Base-by-base conservation (phyloP, 805 yeast species). In the Blastobotrys parvus region DNA sequence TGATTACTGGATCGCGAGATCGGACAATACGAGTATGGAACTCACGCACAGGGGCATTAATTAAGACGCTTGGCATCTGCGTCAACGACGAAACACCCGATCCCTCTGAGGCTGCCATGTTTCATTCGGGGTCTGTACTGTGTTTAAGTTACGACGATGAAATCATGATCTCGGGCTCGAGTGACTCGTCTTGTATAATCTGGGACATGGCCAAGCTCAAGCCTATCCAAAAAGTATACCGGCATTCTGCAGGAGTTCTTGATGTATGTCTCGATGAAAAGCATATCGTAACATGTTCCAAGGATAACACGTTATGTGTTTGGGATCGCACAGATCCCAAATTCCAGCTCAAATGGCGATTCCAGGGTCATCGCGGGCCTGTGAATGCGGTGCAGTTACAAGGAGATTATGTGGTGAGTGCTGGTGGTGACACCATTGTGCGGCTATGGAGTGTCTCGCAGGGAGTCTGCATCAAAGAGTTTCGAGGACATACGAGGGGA, bases 401-500 rank as follows among this genome's bases (percentile, higher is more conserved):
- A 8, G 59, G 51, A 13, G 44, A 57, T 20, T 21, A 47, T 25
- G 43, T 64, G 17, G 60, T 57, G 20, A 55, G 59, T 16, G 69
- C 63, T 3, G 67, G 68, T 3, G 86, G 87, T 55, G 97, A 89
- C 62, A 73, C 82, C 19, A 77, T 90, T 0, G 78, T 87, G 29
- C 85, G 83, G 52, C 74, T 87, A 19, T 89, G 97, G 96, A 80
- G 80, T 56, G 68, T 82, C 11, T 73, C 70, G 32, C 75, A 85
- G 2, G 92, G 94, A 1, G 73, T 74, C 49, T 67, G 83, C 42
- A 48, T 86, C 3, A 67, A 81, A 54, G 78, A 88, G 16, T 68
- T 87, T 34, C 64, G 70, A 15, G 95, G 95, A 3, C 97, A 89
- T 60, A 71, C 78, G 2, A 78, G 85, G 51, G 96, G 95, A 15